phyloP scores from a whole-genome alignment of 163 green algal species.

The Volvox carteri region DNA sequence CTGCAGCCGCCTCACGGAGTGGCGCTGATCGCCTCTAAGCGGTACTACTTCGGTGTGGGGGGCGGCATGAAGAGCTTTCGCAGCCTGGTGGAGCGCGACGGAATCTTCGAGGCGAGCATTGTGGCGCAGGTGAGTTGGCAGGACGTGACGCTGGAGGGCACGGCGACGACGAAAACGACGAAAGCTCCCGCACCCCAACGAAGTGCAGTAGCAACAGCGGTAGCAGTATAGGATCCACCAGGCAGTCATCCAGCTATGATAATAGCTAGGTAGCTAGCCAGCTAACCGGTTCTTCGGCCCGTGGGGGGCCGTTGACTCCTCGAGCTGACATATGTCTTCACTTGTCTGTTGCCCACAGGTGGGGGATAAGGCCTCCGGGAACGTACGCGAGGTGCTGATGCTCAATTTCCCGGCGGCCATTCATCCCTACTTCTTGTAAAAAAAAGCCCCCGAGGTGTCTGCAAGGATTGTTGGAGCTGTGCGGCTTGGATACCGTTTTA shows the following conservation, averaged over 20 bases:
- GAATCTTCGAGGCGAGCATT: constrained; percentile 59
- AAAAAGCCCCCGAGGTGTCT: too few relatives aligned
- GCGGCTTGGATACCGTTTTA: too few relatives aligned
- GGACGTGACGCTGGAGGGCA: too few relatives aligned
- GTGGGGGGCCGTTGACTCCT: not conserved
- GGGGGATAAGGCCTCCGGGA: constrained; percentile 69
- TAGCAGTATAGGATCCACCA: too few relatives aligned
- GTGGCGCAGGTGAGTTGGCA: constrained; percentile 40
- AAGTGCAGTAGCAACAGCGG: too few relatives aligned
- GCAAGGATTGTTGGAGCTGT: too few relatives aligned
- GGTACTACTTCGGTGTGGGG: constrained; percentile 97
- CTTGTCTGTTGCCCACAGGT: constrained; percentile 11
- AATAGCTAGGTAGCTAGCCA: too few relatives aligned
- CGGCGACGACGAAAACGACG: too few relatives aligned
- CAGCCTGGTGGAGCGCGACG: constrained; percentile 52
- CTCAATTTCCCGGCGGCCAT: constrained; percentile 74
- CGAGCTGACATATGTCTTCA: not conserved
- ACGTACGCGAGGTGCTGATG: constrained; percentile 85
- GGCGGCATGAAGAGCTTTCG: constrained; percentile 72
- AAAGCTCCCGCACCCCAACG: too few relatives aligned
- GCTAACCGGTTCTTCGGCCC: not conserved
- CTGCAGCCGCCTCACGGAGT: constrained; percentile 82
- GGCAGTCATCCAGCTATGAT: too few relatives aligned
- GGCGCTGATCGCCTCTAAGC: constrained; percentile 91
- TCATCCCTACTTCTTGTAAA: constrained; percentile 77